Evolutionary conservation across 164 flowering plant genomes (phyloP).

Genomic region (Brasenia schreberi): DNA sequence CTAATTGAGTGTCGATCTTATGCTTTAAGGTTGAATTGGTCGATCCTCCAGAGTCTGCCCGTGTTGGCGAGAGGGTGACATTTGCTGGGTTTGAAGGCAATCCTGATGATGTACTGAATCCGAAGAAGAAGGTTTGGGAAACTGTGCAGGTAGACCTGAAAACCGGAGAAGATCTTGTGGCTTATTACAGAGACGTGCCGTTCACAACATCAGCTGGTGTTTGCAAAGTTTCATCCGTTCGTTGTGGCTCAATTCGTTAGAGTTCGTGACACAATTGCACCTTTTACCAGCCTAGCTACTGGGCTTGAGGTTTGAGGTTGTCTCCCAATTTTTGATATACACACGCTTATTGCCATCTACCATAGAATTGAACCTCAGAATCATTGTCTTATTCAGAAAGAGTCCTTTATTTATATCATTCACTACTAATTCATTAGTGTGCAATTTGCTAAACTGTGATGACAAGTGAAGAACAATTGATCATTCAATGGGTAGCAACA

Average conservation of each 20-base stretch:
- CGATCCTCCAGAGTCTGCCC: conserved; percentile 20
- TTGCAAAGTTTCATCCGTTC: conserved; percentile 64
- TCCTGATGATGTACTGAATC: conserved; percentile 69
- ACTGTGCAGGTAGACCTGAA: conserved; percentile 56
- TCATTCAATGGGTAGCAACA: too few relatives aligned
- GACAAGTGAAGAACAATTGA: too few relatives aligned
- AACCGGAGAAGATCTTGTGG: conserved; percentile 40
- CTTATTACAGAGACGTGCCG: conserved; percentile 60
- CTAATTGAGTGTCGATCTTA: too few relatives aligned
- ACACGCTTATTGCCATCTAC: too few relatives aligned
- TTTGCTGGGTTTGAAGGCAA: conserved; percentile 63
- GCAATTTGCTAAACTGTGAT: too few relatives aligned
- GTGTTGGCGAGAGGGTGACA: conserved; percentile 49
- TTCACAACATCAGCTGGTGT: conserved; percentile 80
- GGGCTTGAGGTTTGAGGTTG: too few relatives aligned
- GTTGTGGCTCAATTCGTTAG: conserved; percentile 52
- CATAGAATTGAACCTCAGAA: not conserved
- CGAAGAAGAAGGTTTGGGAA: conserved; percentile 93
- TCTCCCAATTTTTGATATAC: too few relatives aligned
- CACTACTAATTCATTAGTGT: too few relatives aligned
- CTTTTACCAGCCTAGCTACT: too few relatives aligned
- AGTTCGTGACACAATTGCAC: too few relatives aligned
- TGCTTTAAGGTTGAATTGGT: conserved; percentile 59
- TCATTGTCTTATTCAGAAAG: too few relatives aligned
- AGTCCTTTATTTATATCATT: too few relatives aligned